Percentiles rank a stretch among this genome's conserved stretches.
phyloP scores from a whole-genome alignment of 148 eudicot genomes.

The Drosera capensis region DNA sequence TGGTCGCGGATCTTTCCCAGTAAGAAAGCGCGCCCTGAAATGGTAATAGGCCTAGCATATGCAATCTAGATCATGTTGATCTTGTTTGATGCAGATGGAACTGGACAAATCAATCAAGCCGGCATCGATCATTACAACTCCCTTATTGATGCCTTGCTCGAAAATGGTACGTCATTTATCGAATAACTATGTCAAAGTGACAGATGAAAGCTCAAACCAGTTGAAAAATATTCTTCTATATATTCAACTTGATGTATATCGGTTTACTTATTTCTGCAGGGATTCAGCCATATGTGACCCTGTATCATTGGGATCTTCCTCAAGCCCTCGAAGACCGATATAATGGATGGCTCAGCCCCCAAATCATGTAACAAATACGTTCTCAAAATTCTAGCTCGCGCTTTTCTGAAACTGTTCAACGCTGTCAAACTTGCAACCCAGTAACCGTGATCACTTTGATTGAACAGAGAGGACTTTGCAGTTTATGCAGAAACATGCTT shows the following conservation, averaged over 20 bases:
- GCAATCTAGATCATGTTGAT: not conserved
- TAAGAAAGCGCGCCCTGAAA: conserved; percentile 13
- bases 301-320: conserved; percentile 48
- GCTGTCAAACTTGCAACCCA: not conserved
- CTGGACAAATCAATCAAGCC: conserved; percentile 70
- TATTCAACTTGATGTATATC: not conserved
- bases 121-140: conserved; percentile 87
- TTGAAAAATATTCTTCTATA: no score
- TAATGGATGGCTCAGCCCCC: conserved; percentile 59
- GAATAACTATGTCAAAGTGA: not conserved
- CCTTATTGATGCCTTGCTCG: conserved; percentile 66
- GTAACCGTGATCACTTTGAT: no score
- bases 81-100: conserved; percentile 39
- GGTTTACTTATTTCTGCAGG: conserved; percentile 21
- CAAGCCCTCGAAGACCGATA: conserved; percentile 59
- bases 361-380: conserved; percentile 29
- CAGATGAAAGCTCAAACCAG: no score
- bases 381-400: not conserved
- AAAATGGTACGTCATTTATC: conserved; percentile 30
- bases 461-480: conserved; percentile 44
- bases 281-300: conserved; percentile 68
- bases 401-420: not conserved
- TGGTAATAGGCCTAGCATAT: not conserved
- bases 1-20: conserved; percentile 91
- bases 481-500: conserved; percentile 54